Conservation (phyloP, 2,329 filamentous ascomycete species). For the Parafenestella ontariensis region DNA sequence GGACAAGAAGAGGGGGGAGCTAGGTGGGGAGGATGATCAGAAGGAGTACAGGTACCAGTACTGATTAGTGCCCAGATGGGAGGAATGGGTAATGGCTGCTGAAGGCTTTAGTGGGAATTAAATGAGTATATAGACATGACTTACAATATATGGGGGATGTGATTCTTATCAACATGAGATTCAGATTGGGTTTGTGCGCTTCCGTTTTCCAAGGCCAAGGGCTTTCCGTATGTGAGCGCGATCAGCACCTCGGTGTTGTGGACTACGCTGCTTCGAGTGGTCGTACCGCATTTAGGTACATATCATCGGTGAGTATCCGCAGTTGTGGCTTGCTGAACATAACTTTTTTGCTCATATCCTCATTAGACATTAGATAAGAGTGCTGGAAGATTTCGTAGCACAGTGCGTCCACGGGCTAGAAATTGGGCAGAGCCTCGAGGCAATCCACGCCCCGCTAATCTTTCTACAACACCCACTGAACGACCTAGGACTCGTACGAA, state of each 20-base stretch:
- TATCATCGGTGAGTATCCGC: neutral
- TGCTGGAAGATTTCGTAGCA: no score
- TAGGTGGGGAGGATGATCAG: conserved; percentile 31
- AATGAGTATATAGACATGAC: neutral
- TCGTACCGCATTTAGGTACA: no score
- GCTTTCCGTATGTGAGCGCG: neutral
- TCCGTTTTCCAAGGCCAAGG: neutral
- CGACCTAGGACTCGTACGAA: no score
- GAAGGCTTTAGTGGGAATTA: neutral
- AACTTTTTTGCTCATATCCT: no score
- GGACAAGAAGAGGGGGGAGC: conserved; percentile 33
- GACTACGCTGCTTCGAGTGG: neutral
- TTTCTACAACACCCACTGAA: no score
- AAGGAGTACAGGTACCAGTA: conserved; percentile 35
- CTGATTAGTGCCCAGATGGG: conserved; percentile 8
- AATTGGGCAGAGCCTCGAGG: no score
- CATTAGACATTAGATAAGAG: no score
- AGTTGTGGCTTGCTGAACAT: neutral
- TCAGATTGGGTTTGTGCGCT: neutral
- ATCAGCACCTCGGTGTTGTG: neutral
- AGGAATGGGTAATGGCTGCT: neutral
- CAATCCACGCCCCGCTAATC: no score
- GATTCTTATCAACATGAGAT: neutral
- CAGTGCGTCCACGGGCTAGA: no score
- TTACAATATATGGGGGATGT: neutral